These are phyloP conservation scores for Debaryomyces maramus DNA, from an alignment of 805 yeast genomes.

Conservation along the genomic window DNA sequence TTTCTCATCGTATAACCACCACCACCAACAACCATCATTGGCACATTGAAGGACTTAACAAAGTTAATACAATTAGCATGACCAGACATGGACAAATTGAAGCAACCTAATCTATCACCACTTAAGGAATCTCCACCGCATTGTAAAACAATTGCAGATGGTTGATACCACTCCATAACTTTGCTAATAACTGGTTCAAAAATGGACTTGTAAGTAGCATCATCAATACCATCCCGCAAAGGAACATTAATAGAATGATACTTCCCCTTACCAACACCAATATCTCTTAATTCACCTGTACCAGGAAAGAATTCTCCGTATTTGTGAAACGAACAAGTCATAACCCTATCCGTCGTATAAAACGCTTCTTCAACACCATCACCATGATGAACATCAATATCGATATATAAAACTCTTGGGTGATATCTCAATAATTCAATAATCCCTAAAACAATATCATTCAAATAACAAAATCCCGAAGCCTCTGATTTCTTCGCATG, in stretches of 20 bases:
- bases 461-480: constrained; percentile 91
- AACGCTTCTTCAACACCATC: constrained; percentile 99
- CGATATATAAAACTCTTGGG: constrained; percentile 90
- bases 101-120: constrained; percentile 94
- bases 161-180: constrained; percentile 84
- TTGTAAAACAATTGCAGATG: constrained; percentile 94
- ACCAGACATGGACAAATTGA: constrained; percentile 88
- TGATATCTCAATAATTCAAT: constrained; percentile 84
- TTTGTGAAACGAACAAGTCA: constrained; percentile 96
- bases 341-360: constrained; percentile 90
- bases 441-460: constrained; percentile 90
- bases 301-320: constrained; percentile 98
- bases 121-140: constrained; percentile 98
- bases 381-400: constrained; percentile 95
- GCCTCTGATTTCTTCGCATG: constrained; percentile 98
- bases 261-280: constrained; percentile 88
- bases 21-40: constrained; percentile 93
- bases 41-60: constrained; percentile 82
- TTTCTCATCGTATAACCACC: constrained; percentile 98
- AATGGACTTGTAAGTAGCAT: constrained; percentile 77
- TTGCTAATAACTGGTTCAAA: constrained; percentile 85
- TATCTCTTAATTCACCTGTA: constrained; percentile 89
- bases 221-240: constrained; percentile 93
- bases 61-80: constrained; percentile 95
- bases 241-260: constrained; percentile 91